Evolutionary conservation across 2,329 filamentous ascomycete genomes (phyloP), one percentile per base, ranked within the genome.

Genomic region (Fusarium algeriense): DNA sequence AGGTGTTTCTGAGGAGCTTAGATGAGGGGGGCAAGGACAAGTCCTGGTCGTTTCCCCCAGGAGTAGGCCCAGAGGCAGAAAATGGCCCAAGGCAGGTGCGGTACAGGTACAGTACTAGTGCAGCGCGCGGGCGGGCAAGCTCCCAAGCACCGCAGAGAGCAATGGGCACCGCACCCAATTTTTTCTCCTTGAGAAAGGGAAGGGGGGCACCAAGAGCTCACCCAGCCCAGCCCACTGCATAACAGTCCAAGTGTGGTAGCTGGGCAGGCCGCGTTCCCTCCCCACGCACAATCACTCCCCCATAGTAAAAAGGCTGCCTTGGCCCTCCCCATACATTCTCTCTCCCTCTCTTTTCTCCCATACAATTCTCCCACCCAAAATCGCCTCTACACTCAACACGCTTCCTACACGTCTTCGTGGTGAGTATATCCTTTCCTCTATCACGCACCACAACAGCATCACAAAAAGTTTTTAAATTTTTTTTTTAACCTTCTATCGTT

Each of bases 221-320:
- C 70, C 66, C 62, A 67, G 55, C 62, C 64, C 63, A 67, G 63
- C 49, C 63, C 64, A 67, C 45, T 50, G 56, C 74, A 73, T 69
- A 75, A 74, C 67, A 73, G 70, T 71, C 64, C 56, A 56, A 75
- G 74, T 76, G 71, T 76, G 71, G 75, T 73, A 76, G 71, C 69
- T 75, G 68, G 71, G 65, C 66, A 75, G 72, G 73, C 69, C 74
- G 73, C 74, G 73, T 75, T 76, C 74, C 64, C 75, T 76, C 75
- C 79, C 79, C 81, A 79, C 85, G 70, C 70, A 82, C 86, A 89
- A 89, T 88, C 87, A 89, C 85, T 85, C 85, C 81, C 85, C 84
- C 87, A 87, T 86, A 88, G 87, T 89, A 88, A 89, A 89, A 90
- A 89, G 86, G 86, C 84, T 83, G 83, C 83, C 83, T 82, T 82